phyloP scores from a whole-genome alignment of 192 early-diverging fungal genomes.

The Backusella morwellensis region DNA sequence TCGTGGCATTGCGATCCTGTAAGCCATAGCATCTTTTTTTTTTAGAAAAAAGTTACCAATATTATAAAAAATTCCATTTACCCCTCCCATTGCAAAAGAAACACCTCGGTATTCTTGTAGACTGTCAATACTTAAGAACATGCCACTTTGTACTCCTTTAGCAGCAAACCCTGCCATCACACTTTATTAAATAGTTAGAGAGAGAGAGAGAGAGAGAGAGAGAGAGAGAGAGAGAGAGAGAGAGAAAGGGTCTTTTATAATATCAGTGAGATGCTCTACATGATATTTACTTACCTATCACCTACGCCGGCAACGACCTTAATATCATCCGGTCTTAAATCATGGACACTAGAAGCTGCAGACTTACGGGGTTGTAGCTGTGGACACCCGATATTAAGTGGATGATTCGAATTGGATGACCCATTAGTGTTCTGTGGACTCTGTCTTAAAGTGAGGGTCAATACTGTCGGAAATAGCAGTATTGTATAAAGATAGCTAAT shows the following conservation, averaged over 20 bases:
- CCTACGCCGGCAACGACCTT: constrained; percentile 50
- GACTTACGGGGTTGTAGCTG: constrained; percentile 31
- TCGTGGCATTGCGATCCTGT: constrained; percentile 34
- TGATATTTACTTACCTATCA: constrained; percentile 31
- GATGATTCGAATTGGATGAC: neutral
- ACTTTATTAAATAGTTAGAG: constrained; percentile 17
- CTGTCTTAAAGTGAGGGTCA: neutral
- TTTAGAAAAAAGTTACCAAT: neutral
- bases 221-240: too few relatives aligned
- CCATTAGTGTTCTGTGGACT: neutral
- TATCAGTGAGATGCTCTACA: neutral
- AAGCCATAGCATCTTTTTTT: neutral
- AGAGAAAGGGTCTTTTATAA: neutral
- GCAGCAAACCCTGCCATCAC: constrained; percentile 57
- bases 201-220: neutral
- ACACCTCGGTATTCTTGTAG: constrained; percentile 44
- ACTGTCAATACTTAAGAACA: neutral
- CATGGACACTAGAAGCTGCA: constrained; percentile 34
- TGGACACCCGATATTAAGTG: constrained; percentile 37
- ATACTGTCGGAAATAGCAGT: neutral
- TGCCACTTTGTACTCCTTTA: constrained; percentile 34
- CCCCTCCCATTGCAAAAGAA: constrained; percentile 55
- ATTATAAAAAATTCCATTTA: neutral
- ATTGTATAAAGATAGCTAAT: constrained; percentile 12
- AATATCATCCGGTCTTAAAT: constrained; percentile 57